These are phyloP conservation scores for Pseudoturritis turrita DNA, from an alignment of 345 rosid genomes.

Conservation along the genomic window DNA sequence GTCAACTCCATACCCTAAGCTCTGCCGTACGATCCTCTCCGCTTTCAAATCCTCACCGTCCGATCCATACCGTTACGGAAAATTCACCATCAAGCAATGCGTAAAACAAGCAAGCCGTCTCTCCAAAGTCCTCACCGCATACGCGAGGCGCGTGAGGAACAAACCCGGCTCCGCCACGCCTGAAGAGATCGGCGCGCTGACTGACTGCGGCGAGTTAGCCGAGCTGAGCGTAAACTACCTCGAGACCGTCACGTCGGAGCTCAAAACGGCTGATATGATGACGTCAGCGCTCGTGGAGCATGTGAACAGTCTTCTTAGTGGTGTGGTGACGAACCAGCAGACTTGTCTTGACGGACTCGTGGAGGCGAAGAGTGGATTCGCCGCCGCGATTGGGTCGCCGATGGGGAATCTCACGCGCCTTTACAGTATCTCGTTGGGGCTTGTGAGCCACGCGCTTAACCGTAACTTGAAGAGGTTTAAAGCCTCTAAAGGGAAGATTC, in stretches of 20 bases:
- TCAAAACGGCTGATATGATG: conserved; percentile 32
- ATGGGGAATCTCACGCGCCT: conserved; percentile 40
- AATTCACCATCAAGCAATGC: conserved; percentile 59
- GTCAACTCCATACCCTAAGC: conserved; percentile 64
- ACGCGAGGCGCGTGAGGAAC: conserved; percentile 18
- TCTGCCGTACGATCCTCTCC: conserved; percentile 59
- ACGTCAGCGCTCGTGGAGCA: conserved; percentile 41
- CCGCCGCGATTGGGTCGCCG: conserved; percentile 32
- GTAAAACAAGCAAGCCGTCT: conserved; percentile 45
- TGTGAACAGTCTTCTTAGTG: conserved; percentile 51
- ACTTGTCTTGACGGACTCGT: conserved; percentile 56
- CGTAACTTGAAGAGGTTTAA: conserved; percentile 39
- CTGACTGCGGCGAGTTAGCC: conserved; percentile 48
- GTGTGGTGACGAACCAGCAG: conserved; percentile 65
- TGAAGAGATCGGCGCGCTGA: conserved; percentile 30
- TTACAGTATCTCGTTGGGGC: conserved; percentile 56
- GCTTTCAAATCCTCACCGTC: conserved; percentile 41
- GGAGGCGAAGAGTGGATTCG: conserved; percentile 42
- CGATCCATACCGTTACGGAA: conserved; percentile 48
- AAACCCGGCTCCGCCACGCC: conserved; percentile 4
- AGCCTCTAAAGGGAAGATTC: conserved; percentile 11
- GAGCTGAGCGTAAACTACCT: conserved; percentile 50
- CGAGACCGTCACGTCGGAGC: conserved; percentile 33
- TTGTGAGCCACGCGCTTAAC: conserved; percentile 45
- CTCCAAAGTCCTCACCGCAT: conserved; percentile 35